phyloP scores from a whole-genome alignment of 2,329 filamentous ascomycete species.

The Lasiodiplodia theobromae region DNA sequence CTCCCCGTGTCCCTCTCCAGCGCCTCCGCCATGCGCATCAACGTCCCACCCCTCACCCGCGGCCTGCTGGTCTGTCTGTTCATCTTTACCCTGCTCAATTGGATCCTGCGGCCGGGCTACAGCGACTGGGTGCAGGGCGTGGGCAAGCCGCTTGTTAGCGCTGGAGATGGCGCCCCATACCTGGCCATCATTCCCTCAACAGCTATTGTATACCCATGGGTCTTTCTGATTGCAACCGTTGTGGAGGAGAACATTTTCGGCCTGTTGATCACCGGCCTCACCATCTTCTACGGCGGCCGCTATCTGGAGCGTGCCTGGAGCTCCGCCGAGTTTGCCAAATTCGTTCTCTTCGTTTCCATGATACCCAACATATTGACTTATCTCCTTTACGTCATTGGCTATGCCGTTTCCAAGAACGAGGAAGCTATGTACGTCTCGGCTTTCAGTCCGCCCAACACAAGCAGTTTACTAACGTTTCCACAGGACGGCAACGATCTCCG shows the following conservation, averaged over 20 bases:
- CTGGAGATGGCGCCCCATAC: conserved; percentile 78
- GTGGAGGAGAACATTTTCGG: conserved; percentile 95
- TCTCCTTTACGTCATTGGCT: conserved; percentile 75
- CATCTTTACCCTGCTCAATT: conserved; percentile 81
- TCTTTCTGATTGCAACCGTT: conserved; percentile 81
- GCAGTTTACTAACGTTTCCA: conserved; percentile 31
- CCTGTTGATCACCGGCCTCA: conserved; percentile 75
- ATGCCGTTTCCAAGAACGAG: conserved; percentile 71
- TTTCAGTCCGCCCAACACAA: not conserved
- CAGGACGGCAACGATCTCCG: conserved; percentile 80
- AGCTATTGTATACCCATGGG: conserved; percentile 92
- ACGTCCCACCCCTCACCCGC: conserved; percentile 90
- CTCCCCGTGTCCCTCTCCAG: conserved; percentile 19
- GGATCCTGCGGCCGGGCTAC: conserved; percentile 66
- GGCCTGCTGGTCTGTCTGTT: conserved; percentile 77
- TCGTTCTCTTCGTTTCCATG: conserved; percentile 77
- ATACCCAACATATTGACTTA: conserved; percentile 83
- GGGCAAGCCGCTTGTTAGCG: conserved; percentile 48
- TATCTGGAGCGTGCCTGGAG: conserved; percentile 98
- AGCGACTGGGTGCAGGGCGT: conserved; percentile 55
- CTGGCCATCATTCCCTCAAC: conserved; percentile 84
- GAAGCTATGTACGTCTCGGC: conserved; percentile 68
- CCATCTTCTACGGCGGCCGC: conserved; percentile 88
- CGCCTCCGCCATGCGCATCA: conserved; percentile 74
- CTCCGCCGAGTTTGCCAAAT: conserved; percentile 88